phyloP scores from a whole-genome alignment of 23 red algal genomes.

The Gracilaria vermiculophylla region DNA sequence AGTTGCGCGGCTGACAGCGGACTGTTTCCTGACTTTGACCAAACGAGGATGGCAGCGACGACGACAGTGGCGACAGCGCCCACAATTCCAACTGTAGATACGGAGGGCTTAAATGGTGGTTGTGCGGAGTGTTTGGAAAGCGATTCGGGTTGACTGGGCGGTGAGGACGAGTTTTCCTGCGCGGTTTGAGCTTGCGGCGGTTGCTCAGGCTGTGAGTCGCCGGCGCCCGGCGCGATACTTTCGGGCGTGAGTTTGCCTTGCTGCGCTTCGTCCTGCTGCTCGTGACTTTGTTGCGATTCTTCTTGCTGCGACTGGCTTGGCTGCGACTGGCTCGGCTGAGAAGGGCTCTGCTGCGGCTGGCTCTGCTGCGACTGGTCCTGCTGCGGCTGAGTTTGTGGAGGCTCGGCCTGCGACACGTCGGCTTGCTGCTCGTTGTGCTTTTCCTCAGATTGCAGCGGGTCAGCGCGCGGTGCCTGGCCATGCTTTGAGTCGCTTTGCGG shows the following conservation, averaged over 20 bases:
- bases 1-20: background rate
- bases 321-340: background rate
- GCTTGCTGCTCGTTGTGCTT: background rate
- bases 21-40: background rate
- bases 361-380: background rate
- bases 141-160: background rate
- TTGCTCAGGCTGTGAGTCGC: background rate
- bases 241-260: background rate
- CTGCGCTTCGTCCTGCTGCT: background rate
- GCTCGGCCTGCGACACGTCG: background rate
- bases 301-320: background rate
- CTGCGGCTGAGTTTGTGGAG: background rate
- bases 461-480: background rate
- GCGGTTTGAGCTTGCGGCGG: background rate
- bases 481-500: background rate
- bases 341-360: background rate
- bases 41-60: background rate
- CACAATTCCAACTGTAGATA: background rate
- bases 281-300: background rate
- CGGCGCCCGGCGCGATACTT: background rate
- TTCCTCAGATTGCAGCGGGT: background rate
- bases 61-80: background rate
- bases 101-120: slow-evolving; percentile 1
- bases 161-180: too few species aligned
- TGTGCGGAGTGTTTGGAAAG: background rate